phyloP scores from a whole-genome alignment of 2,329 filamentous ascomycete species.

The Zelopaecilomyces penicillatus region DNA sequence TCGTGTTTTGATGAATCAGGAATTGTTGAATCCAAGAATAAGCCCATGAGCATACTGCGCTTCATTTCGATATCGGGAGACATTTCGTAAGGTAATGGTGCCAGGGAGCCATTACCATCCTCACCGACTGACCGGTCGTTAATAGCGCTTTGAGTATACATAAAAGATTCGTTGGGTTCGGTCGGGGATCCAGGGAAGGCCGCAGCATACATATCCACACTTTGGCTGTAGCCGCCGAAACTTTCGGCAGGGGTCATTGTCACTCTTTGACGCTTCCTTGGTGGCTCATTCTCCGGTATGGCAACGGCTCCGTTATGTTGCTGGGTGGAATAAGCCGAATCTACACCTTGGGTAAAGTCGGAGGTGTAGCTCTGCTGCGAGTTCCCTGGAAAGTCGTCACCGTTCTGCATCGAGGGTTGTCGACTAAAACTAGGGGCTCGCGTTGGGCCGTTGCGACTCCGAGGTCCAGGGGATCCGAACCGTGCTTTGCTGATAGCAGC shows the following conservation, averaged over 20 bases:
- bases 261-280: constrained; percentile 66
- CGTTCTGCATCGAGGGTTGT: constrained; percentile 63
- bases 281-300: constrained; percentile 60
- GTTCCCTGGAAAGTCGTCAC: constrained; percentile 58
- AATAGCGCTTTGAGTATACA: constrained; percentile 48
- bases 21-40: constrained; percentile 68
- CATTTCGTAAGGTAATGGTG: constrained; percentile 54
- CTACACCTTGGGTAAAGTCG: constrained; percentile 55
- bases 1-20: constrained; percentile 68
- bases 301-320: constrained; percentile 25
- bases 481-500: constrained; percentile 95
- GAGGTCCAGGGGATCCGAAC: constrained; percentile 76
- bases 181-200: constrained; percentile 65
- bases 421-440: constrained; percentile 63
- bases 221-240: constrained; percentile 45
- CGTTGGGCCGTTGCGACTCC: constrained; percentile 54
- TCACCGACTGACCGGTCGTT: constrained; percentile 33
- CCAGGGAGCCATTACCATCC: constrained; percentile 51
- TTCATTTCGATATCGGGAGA: constrained; percentile 67
- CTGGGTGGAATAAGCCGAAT: constrained; percentile 62
- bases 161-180: constrained; percentile 71
- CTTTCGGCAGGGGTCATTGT: constrained; percentile 47
- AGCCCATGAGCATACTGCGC: constrained; percentile 69
- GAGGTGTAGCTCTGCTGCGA: constrained; percentile 80
- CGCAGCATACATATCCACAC: constrained; percentile 34